A percentile compares a stretch with the other conserved stretches of the same genome.
phyloP scores from a whole-genome alignment of 2,329 filamentous ascomycete species.

The Thyridium curvatum region DNA sequence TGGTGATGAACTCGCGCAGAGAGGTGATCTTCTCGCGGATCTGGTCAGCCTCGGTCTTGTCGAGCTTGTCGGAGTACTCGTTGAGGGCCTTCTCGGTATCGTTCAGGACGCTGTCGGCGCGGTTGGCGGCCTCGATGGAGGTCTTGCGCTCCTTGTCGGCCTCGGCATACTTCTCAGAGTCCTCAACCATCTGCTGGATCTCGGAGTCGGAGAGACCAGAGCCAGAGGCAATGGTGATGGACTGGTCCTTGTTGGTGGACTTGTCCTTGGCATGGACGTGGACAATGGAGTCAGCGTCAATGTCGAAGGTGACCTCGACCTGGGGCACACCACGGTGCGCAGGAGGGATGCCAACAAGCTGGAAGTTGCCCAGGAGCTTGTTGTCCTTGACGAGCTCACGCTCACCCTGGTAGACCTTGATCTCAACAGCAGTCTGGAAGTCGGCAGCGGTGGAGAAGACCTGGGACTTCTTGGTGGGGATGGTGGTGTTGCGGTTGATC shows the following conservation, averaged over 20 bases:
- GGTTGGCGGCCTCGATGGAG: constrained; percentile 94
- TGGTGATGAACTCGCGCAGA: constrained; percentile 84
- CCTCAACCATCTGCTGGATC: constrained; percentile 96
- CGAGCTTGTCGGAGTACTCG: constrained; percentile 91
- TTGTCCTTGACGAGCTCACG: constrained; percentile 98
- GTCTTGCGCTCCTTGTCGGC: constrained; percentile 94
- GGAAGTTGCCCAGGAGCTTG: constrained; percentile 99
- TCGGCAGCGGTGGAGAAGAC: constrained; percentile 96
- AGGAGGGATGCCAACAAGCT: constrained; percentile 93
- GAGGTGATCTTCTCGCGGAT: constrained; percentile 89
- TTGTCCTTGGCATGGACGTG: constrained; percentile 99
- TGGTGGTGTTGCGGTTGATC: constrained; percentile 99
- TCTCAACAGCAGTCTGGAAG: constrained; percentile 98
- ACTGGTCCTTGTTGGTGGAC: constrained; percentile 99
- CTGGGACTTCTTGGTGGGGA: constrained; percentile 98
- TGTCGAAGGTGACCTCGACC: constrained; percentile 97
- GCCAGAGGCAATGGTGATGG: constrained; percentile 96
- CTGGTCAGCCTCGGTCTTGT: constrained; percentile 89
- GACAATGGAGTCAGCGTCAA: constrained; percentile 95
- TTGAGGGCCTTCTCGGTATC: constrained; percentile 98
- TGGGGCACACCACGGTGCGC: constrained; percentile 95
- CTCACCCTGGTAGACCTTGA: constrained; percentile 99
- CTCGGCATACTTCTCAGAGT: constrained; percentile 95
- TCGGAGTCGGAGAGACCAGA: constrained; percentile 92
- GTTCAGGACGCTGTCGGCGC: constrained; percentile 90